Evolutionary conservation across 1,284 basidiomycete species (phyloP).

Genomic region (Cutaneotrichosporon curvatum): DNA sequence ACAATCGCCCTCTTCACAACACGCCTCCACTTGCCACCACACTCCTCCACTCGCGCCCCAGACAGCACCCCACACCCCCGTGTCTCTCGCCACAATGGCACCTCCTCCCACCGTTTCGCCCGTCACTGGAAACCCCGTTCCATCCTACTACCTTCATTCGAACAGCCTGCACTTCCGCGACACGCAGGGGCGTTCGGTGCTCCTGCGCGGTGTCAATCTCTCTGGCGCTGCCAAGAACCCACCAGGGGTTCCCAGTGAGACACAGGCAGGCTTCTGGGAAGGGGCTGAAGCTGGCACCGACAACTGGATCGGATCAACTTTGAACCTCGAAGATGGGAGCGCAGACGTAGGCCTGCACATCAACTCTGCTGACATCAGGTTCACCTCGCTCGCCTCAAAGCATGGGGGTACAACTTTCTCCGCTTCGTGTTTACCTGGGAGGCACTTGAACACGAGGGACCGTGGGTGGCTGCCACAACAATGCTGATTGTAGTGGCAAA

Average conservation of each 20-base stretch:
- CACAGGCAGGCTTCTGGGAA: constrained; percentile 81
- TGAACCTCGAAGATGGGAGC: constrained; percentile 56
- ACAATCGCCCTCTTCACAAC: no score
- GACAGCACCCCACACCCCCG: background rate
- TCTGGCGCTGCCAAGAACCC: constrained; percentile 84
- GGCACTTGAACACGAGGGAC: constrained; percentile 83
- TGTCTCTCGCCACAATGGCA: constrained; percentile 24
- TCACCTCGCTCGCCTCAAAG: constrained; percentile 75
- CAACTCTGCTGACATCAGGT: constrained; percentile 53
- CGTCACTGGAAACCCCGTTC: constrained; percentile 56
- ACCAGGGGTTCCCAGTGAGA: constrained; percentile 58
- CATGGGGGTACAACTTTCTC: constrained; percentile 94
- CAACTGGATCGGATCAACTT: constrained; percentile 60
- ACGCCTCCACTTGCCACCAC: no score
- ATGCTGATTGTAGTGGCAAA: constrained; percentile 57
- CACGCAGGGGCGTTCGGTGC: constrained; percentile 67
- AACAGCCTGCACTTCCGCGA: constrained; percentile 72
- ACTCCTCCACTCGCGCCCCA: background rate
- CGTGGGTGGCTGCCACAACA: constrained; percentile 57
- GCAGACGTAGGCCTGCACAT: constrained; percentile 33
- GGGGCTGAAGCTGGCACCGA: constrained; percentile 61
- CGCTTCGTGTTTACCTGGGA: constrained; percentile 94
- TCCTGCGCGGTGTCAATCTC: constrained; percentile 88
- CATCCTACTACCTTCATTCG: constrained; percentile 54
- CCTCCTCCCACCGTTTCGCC: constrained; percentile 54